Base-by-base conservation (phyloP, 352 stramenopile genomes). In the Phytopythium kandeliae region DNA sequence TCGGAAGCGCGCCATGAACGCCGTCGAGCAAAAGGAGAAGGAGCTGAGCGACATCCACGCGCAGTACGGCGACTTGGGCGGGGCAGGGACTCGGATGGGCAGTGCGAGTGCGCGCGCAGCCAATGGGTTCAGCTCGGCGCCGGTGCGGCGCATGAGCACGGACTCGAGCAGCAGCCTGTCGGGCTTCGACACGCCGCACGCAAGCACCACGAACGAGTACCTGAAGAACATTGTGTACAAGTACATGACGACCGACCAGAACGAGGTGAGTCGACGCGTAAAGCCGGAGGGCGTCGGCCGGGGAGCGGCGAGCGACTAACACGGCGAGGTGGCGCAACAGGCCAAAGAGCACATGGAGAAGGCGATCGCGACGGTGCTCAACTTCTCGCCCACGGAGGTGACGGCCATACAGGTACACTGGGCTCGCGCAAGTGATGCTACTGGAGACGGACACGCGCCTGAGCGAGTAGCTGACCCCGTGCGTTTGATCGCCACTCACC, bases 161-260 rank as follows among this genome's bases (percentile, higher is more conserved):
- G 74, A 80, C 51, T 89, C 77, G n/a, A 86, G 75, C 60, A 89
- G 71, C 65, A 91, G 78, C 34, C 51, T 94, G 22, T 85, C 74
- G 13, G 83, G 80, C 9, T 86, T 94, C 48, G 83, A 94, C 36
- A 79, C 79, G n/a, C 82, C 81, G 10, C 75, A 88, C 34, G 67
- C 81, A 28, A 89, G 71, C 52, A 89, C 81, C 26, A 92, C 77
- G 46, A 92, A 91, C 64, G 84, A 95, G 65, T 95, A 95, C 65
- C 57, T 95, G 58, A 92, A 92, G 66, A 95, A 95, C 60, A 95
- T 95, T 54, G 79, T 95, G 63, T 89, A 88, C 71, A 92, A 92
- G 68, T 95, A 95, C 75, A 92, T 95, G 84, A 85, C 70, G 41
- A 86, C 78, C n/a, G 80, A 89, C 43, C 80, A 89, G 58, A 71